These are phyloP conservation scores for Lachnellula suecica DNA, from an alignment of 2,329 filamentous ascomycete species.

Conservation along the genomic window DNA sequence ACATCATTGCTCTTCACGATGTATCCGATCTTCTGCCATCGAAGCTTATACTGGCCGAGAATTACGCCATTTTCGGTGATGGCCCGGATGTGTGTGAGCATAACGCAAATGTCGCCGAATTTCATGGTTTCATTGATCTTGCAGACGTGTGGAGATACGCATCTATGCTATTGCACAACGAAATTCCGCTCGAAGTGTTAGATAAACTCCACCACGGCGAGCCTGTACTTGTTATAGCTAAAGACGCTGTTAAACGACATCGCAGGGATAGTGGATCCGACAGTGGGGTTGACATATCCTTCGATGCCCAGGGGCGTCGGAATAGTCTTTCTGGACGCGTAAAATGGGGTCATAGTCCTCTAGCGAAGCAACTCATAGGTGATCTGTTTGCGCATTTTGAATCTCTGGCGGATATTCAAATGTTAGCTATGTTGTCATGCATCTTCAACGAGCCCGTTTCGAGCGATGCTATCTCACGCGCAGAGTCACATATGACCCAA, in stretches of 20 bases:
- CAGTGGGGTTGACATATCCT: conserved; percentile 46
- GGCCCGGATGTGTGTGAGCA: conserved; percentile 79
- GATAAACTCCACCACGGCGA: conserved; percentile 53
- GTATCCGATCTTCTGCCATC: conserved; percentile 72
- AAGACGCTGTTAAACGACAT: conserved; percentile 49
- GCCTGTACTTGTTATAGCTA: conserved; percentile 63
- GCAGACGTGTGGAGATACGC: conserved; percentile 83
- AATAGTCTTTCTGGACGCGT: conserved; percentile 54
- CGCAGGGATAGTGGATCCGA: conserved; percentile 42
- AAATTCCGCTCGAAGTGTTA: conserved; percentile 69
- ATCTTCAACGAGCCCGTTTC: conserved; percentile 62
- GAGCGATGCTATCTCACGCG: conserved; percentile 55
- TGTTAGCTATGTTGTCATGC: conserved; percentile 71
- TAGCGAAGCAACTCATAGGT: conserved; percentile 59
- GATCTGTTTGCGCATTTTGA: conserved; percentile 66
- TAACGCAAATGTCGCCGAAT: conserved; percentile 76
- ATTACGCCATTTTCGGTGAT: conserved; percentile 83
- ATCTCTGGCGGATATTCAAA: conserved; percentile 61
- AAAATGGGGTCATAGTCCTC: conserved; percentile 66
- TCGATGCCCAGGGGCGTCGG: conserved; percentile 32
- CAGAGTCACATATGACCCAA: conserved; percentile 54
- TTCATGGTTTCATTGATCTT: conserved; percentile 68
- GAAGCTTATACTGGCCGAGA: conserved; percentile 71
- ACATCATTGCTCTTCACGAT: conserved; percentile 72
- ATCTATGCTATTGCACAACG: conserved; percentile 72